These are phyloP conservation scores for Trypanosomatidae sp. DNA, from an alignment of 208 protist genomes.

Conservation along the genomic window DNA sequence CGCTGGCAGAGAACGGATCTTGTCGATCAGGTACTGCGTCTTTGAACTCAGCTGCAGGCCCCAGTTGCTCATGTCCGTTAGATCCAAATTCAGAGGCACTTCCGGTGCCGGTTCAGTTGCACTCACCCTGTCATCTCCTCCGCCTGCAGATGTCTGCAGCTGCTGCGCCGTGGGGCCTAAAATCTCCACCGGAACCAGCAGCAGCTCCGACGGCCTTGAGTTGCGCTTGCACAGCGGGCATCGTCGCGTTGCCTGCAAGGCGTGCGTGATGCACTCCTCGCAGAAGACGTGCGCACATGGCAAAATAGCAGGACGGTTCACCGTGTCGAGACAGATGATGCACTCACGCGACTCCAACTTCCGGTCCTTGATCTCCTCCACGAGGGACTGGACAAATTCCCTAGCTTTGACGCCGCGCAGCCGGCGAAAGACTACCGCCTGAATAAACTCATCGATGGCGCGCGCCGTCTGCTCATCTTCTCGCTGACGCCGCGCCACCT, in stretches of 20 bases:
- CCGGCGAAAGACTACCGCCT: constrained; percentile 20
- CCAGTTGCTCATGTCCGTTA: constrained; percentile 42
- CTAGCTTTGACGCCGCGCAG: constrained; percentile 20
- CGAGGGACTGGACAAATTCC: constrained; percentile 53
- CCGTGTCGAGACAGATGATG: constrained; percentile 72
- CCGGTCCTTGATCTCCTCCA: constrained; percentile 41
- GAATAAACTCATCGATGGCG: constrained; percentile 26
- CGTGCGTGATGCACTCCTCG: constrained; percentile 55
- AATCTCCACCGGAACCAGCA: constrained; percentile 46
- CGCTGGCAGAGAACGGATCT: constrained; percentile 28
- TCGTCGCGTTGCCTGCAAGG: constrained; percentile 31
- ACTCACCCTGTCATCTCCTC: background rate
- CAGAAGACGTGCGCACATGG: constrained; percentile 86
- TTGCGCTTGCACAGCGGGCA: constrained; percentile 64
- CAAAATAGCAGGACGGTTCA: constrained; percentile 60
- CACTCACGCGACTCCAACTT: constrained; percentile 56
- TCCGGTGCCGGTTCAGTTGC: background rate
- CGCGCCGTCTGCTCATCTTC: constrained; percentile 13
- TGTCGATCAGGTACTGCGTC: constrained; percentile 49
- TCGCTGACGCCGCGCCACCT: constrained; percentile 7
- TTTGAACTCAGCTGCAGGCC: constrained; percentile 60
- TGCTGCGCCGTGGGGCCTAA: constrained; percentile 4
- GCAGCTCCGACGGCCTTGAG: constrained; percentile 28
- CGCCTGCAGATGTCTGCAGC: background rate
- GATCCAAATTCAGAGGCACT: constrained; percentile 21